Percentiles rank a stretch among this genome's conserved stretches.
These are phyloP conservation scores for Coemansia sp. DNA, from an alignment of 192 early-diverging fungal genomes.

Conservation along the genomic window DNA sequence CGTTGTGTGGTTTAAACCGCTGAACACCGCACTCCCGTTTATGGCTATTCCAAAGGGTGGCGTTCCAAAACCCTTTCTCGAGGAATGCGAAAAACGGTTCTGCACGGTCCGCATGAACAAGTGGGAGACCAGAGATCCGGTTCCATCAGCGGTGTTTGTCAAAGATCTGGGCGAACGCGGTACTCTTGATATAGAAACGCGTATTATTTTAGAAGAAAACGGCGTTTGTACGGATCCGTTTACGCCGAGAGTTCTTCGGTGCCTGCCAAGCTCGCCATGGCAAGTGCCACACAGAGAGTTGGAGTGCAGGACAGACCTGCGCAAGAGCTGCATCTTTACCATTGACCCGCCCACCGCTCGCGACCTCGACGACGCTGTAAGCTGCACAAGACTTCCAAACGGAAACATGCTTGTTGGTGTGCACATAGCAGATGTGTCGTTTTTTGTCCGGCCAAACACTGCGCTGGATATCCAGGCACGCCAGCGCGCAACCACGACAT, in stretches of 20 bases:
- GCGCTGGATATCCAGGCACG: slow-evolving; percentile 87
- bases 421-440: slow-evolving; percentile 96
- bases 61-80: slow-evolving; percentile 4
- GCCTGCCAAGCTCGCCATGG: slow-evolving; percentile 80
- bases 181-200: slow-evolving; percentile 76
- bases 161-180: slow-evolving; percentile 74
- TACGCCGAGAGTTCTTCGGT: slow-evolving; percentile 70
- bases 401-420: slow-evolving; percentile 59
- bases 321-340: slow-evolving; percentile 74
- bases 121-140: slow-evolving; percentile 19
- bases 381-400: slow-evolving; percentile 41
- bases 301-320: slow-evolving; percentile 72
- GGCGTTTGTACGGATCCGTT: slow-evolving; percentile 75
- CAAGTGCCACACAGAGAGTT: slow-evolving; percentile 72
- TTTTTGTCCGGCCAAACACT: slow-evolving; percentile 82
- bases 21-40: slow-evolving; percentile 17
- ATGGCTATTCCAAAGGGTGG: slow-evolving; percentile 25
- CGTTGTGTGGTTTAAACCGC: slow-evolving; percentile 36
- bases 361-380: slow-evolving; percentile 58
- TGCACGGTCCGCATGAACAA: slow-evolving; percentile 27
- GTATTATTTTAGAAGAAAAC: slow-evolving; percentile 81
- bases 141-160: slow-evolving; percentile 24
- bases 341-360: slow-evolving; percentile 75
- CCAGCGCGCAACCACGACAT: slow-evolving; percentile 88
- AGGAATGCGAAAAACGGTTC: not conserved